Base-by-base conservation (phyloP, 148 eudicot genomes). In the Rhododendron ferrugineum region DNA sequence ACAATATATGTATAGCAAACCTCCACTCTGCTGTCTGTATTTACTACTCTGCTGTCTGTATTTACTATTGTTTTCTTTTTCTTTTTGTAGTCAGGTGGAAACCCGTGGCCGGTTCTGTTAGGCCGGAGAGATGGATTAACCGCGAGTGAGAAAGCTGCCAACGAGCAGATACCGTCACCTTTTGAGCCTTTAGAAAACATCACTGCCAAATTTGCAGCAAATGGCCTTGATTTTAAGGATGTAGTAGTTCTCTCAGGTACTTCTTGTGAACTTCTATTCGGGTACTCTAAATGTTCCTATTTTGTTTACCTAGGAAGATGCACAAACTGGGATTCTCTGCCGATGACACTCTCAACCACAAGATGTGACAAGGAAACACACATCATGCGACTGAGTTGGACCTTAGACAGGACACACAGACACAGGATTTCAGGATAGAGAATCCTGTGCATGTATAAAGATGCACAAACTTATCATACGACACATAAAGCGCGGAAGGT, bases 161-260 rank as follows among this genome's bases (percentile, higher is more conserved):
- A 89, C 49, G 52, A 76, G 14, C 85, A 89, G 32, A 74, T 91
- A 44, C 92, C 93, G 6, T 83, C 92, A 23, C 92, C 92, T 44
- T 87, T 91, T 37, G 93, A 91, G 85, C 87, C 92, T 78, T 79
- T 91, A 9, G 86, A 79, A 26, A 88, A 85, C 49, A 91, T 92
- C 78, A 88, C 90, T 84, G 90, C 90, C 16, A 92, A 90, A 81
- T 92, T 92, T 84, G 50, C 84, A 36, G 73, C 90, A 58, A 86
- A 88, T 18, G 94, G 92, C 40, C 92, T 92, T 70, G 94, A 92
- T 62, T 78, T 86, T 50, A 92, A 81, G 78, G 93, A 92, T 87
- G 86, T 92, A 81, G 94, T 92, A 36, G 94, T 85, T 46, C 90
- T 92, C 30, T 92, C 92, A 84, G 94, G 93, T 90, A 80, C 28